phyloP scores from a whole-genome alignment of 768 basidiomycete species.

The Termitomyces sp. region DNA sequence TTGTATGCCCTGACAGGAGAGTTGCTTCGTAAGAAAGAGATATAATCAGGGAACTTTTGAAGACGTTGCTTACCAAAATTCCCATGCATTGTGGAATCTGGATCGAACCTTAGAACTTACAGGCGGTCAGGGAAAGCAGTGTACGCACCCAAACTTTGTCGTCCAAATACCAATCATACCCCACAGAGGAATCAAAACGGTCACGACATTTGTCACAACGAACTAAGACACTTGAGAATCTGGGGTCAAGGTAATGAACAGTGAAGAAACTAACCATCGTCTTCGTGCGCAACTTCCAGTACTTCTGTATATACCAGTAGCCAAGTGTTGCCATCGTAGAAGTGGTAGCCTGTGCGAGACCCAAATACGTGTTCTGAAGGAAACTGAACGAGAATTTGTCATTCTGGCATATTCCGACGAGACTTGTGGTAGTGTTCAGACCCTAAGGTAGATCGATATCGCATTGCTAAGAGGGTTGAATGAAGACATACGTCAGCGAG shows the following conservation, averaged over 20 bases:
- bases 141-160: conserved; percentile 54
- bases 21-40: not conserved
- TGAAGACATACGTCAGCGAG: conserved; percentile 57
- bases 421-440: conserved; percentile 72
- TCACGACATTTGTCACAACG: conserved; percentile 68
- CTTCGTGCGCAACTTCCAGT: conserved; percentile 78
- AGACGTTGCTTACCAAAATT: conserved; percentile 60
- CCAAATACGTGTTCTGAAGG: conserved; percentile 74
- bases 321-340: conserved; percentile 68
- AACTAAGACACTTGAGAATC: conserved; percentile 39
- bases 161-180: conserved; percentile 88
- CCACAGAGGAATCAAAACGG: conserved; percentile 78
- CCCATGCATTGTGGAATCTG: conserved; percentile 79
- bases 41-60: not conserved
- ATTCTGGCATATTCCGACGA: conserved; percentile 75
- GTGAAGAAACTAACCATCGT: conserved; percentile 52
- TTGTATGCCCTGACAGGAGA: conserved; percentile 60
- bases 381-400: conserved; percentile 80
- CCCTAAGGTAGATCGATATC: conserved; percentile 40
- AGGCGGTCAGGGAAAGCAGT: not conserved
- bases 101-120: not conserved
- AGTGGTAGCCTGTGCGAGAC: conserved; percentile 69
- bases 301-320: conserved; percentile 80
- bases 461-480: not conserved
- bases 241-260: not conserved